Evolutionary conservation across 1,284 basidiomycete genomes (phyloP), one percentile per base, ranked within the genome.

Genomic region (Pseudozyma thailandica): DNA sequence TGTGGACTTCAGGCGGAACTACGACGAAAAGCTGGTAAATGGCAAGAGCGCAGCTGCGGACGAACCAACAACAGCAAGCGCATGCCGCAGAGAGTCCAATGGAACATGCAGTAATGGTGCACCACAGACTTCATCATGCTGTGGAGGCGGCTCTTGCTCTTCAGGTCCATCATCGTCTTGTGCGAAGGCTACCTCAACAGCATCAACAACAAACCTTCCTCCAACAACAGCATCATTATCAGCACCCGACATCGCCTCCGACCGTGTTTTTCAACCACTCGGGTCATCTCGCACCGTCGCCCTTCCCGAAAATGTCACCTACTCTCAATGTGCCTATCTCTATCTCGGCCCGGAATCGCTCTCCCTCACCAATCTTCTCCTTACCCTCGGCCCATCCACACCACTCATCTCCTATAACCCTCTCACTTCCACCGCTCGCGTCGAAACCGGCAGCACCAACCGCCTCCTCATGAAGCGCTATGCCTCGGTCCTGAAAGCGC

Each of bases 401-500:
- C 68, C 59, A 0, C 86, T 94, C 13, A 88, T 90, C 74, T 89
- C 89, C 0, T 96, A 93, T 84, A 87, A 93, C 61, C 91, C 94
- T 0, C 70, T 81, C 18, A 85, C 86, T 0, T 78, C 84, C 21
- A 79, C 79, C 0, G 15, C 58, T 83, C 88, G 3, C 84, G 85
- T 26, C 79, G 90, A 33, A 89, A 92, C 74, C 89, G 77, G 79
- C 6, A 50, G 59, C 25, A 82, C 83, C 45, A 96, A 96, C 72
- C 89, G 87, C 46, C 85, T 97, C 6, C 88, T 98, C n/a, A 95
- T 94, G 89, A 89, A 92, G 1, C 89, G 96, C 15, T 95, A 98
- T 71, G 91, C 90, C 2, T 86, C 89, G 0, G 88, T 98, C 10
- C 94, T 96, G 81, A 90, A 90, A 78, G 94, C 95, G 1, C 87